phyloP scores from a whole-genome alignment of 2,329 filamentous ascomycete species.

The Talaromyces sp. region DNA sequence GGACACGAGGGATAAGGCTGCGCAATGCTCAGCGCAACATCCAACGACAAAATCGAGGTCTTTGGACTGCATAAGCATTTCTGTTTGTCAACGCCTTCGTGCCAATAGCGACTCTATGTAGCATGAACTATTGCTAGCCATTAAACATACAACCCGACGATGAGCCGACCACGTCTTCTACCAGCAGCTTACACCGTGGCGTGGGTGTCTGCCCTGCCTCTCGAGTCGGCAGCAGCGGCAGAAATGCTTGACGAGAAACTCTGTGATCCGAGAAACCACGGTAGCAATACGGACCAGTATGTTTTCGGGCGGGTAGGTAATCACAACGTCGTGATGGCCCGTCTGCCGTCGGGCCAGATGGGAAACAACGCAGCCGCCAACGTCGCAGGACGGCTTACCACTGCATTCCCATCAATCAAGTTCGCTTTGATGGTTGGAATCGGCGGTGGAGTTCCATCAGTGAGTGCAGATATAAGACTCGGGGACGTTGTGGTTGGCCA shows the following conservation, averaged over 20 bases:
- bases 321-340: conserved; percentile 36
- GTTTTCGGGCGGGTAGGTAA: conserved; percentile 14
- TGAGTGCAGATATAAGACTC: conserved; percentile 28
- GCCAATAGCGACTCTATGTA: conserved; percentile 4
- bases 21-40: neutral
- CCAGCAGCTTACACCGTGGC: conserved; percentile 16
- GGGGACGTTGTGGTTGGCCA: conserved; percentile 30
- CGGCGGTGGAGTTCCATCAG: conserved; percentile 31
- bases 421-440: conserved; percentile 45
- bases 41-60: neutral
- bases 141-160: conserved; percentile 13
- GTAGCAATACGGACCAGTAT: conserved; percentile 15
- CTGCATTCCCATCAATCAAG: conserved; percentile 22
- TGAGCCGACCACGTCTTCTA: conserved; percentile 10
- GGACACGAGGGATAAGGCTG: neutral
- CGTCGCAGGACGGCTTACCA: conserved; percentile 19
- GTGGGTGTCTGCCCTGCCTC: conserved; percentile 19
- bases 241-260: conserved; percentile 17
- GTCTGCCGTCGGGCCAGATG: conserved; percentile 30
- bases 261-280: neutral
- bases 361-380: conserved; percentile 27
- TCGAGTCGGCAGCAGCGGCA: conserved; percentile 16
- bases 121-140: conserved; percentile 2
- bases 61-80: neutral
- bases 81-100: neutral